phyloP scores from a whole-genome alignment of 108 stramenopile genomes.

The Discostella pseudostelligera region DNA sequence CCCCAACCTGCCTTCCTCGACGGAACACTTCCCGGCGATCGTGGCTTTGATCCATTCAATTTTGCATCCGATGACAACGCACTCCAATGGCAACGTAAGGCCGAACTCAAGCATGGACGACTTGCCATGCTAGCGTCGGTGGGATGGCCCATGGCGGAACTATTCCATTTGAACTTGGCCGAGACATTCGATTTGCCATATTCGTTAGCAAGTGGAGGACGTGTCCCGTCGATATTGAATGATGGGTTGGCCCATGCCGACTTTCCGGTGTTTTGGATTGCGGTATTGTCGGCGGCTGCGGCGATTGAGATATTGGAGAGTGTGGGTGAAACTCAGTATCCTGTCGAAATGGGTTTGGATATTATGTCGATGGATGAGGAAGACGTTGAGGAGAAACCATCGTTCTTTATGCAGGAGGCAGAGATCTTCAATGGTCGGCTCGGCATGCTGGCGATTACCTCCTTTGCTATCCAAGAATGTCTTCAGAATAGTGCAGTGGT shows the following conservation, averaged over 20 bases:
- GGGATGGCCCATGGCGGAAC: slow-evolving; percentile 75
- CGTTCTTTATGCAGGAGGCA: slow-evolving; percentile 48
- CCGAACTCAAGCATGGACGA: slow-evolving; percentile 57
- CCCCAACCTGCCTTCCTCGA: slow-evolving; percentile 51
- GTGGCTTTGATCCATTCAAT: slow-evolving; percentile 57
- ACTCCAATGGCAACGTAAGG: slow-evolving; percentile 36
- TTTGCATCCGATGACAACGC: slow-evolving; percentile 16
- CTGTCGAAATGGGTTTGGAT: slow-evolving; percentile 52
- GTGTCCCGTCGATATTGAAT: slow-evolving; percentile 70
- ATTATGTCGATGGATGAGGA: slow-evolving; percentile 29
- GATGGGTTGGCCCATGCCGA: slow-evolving; percentile 63
- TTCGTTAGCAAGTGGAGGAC: slow-evolving; percentile 44
- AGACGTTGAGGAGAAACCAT: slow-evolving; percentile 13
- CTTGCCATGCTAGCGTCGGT: slow-evolving; percentile 68
- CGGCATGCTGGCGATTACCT: slow-evolving; percentile 76
- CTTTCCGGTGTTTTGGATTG: slow-evolving; percentile 60
- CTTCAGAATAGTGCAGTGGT: slow-evolving; percentile 51
- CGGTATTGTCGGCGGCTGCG: slow-evolving; percentile 38
- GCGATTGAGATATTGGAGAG: slow-evolving; percentile 38
- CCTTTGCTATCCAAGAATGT: slow-evolving; percentile 70
- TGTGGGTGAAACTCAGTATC: slow-evolving; percentile 13
- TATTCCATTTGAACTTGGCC: slow-evolving; percentile 55
- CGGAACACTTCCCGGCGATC: slow-evolving; percentile 48
- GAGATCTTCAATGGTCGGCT: slow-evolving; percentile 80
- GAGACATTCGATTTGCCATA: slow-evolving; percentile 14